Conservation (phyloP, 805 yeast genomes). For the Saturnispora diversa region DNA sequence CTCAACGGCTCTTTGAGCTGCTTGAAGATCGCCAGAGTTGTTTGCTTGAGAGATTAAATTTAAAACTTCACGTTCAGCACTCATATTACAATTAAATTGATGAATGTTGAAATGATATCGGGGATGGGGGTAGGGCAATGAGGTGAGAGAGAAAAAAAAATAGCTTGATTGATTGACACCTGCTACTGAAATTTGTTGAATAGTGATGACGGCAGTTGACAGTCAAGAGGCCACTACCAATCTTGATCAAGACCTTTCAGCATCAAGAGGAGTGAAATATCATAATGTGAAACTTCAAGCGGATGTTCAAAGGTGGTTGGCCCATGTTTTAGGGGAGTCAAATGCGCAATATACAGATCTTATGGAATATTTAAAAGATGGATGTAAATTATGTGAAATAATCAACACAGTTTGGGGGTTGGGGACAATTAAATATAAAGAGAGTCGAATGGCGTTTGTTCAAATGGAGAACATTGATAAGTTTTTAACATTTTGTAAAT, state of each 20-base stretch:
- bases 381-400: conserved; percentile 45
- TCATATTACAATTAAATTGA: background rate
- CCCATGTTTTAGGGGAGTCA: conserved; percentile 25
- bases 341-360: conserved; percentile 34
- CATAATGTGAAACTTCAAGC: conserved; percentile 26
- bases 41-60: conserved; percentile 18
- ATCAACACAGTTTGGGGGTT: conserved; percentile 35
- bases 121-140: too few relatives aligned
- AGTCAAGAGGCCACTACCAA: conserved; percentile 33
- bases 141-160: too few relatives aligned
- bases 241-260: conserved; percentile 52
- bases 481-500: conserved; percentile 54
- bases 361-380: conserved; percentile 52
- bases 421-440: conserved; percentile 40
- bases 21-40: conserved; percentile 8
- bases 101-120: too few relatives aligned
- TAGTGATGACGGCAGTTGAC: background rate
- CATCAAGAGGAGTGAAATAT: conserved; percentile 47
- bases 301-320: conserved; percentile 47
- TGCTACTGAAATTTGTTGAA: background rate
- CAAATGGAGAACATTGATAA: conserved; percentile 81
- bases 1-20: conserved; percentile 20
- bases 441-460: conserved; percentile 65
- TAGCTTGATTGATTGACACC: too few relatives aligned
- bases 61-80: conserved; percentile 15